Base-by-base conservation (phyloP, 768 basidiomycete species). In the Mycena polygramma region DNA sequence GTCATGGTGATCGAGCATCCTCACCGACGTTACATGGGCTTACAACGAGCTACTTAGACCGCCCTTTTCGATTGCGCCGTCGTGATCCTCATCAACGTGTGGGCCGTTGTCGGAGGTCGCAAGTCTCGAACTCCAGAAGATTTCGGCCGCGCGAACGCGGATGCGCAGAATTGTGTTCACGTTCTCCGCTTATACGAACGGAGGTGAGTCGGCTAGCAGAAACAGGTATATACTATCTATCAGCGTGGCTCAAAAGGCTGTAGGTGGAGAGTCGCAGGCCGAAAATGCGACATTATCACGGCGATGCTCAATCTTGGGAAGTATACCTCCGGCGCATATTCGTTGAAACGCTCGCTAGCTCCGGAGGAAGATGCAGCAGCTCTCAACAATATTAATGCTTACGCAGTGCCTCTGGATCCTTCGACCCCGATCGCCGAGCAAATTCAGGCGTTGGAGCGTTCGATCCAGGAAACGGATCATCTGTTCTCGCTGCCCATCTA, bases 21-120 rank as follows among this genome's bases (percentile, higher is more conserved):
- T n/a, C n/a, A n/a, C n/a, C n/a, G n/a, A n/a, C n/a, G n/a, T n/a
- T n/a, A n/a, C n/a, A n/a, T n/a, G n/a, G n/a, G 30, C 65, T 59
- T 14, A 59, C 57, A 41, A 24, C 17, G 51, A 70, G 59, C 57
- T 30, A 30, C 6, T 30, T 72, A 73, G 75, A 64, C 69, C 22
- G 61, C 73, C 22, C 75, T 82, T 4, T 82, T 83, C 74, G 81
- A 81, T 6, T 78, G 81, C 10, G 81, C 79, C 4, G 78, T 85
- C 39, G 80, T 86, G 8, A 78, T 86, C 15, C 77, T 87, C 57
- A 78, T 87, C 68, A 82, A 82, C 37, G 79, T 86, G 14, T 85
- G 79, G 85, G 81, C 75, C 43, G 80, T 76, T 55, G 80, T 77
- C 60, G 78, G 75, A 64, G 73, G 62, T 46, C 72, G 81, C 41